These are phyloP conservation scores for Boletellus ananas DNA, from an alignment of 768 basidiomycete genomes.

Conservation along the genomic window DNA sequence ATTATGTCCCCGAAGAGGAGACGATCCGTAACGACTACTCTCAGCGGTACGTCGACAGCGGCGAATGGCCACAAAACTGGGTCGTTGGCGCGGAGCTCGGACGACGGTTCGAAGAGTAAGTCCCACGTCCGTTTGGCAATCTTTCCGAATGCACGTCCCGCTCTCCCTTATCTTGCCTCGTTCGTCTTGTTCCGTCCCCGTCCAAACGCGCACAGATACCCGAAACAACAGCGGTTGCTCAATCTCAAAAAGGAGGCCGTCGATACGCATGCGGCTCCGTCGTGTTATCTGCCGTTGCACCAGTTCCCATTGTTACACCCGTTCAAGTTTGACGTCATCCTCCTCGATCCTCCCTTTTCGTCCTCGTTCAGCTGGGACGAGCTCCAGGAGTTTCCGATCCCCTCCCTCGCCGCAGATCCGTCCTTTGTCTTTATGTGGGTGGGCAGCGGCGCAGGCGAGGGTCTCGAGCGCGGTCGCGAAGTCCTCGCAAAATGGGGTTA, in stretches of 20 bases:
- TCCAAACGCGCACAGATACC: slow-evolving; percentile 58
- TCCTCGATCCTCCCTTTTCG: slow-evolving; percentile 87
- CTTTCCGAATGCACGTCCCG: not conserved
- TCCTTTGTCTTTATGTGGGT: slow-evolving; percentile 97
- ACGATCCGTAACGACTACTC: slow-evolving; percentile 96
- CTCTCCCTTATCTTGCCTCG: too few relatives aligned
- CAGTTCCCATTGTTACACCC: slow-evolving; percentile 54
- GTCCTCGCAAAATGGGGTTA: slow-evolving; percentile 93
- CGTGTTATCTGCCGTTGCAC: slow-evolving; percentile 65
- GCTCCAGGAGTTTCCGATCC: slow-evolving; percentile 77
- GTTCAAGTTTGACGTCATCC: slow-evolving; percentile 84
- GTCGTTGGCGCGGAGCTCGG: slow-evolving; percentile 87
- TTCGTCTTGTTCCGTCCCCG: too few relatives aligned
- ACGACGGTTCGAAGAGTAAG: slow-evolving; percentile 90
- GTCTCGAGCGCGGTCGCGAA: slow-evolving; percentile 88
- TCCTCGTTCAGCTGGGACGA: slow-evolving; percentile 85
- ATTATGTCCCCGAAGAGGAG: slow-evolving; percentile 92
- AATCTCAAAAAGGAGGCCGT: slow-evolving; percentile 80
- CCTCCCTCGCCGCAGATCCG: slow-evolving; percentile 82
- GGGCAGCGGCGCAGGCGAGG: slow-evolving; percentile 84
- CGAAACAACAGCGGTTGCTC: slow-evolving; percentile 85
- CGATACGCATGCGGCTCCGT: slow-evolving; percentile 61
- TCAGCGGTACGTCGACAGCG: slow-evolving; percentile 83
- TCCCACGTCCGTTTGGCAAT: slow-evolving; percentile 7
- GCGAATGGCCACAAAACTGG: slow-evolving; percentile 93